These are phyloP conservation scores for Phaseolus coccineus DNA, from an alignment of 331 rosid genomes.

Conservation along the genomic window DNA sequence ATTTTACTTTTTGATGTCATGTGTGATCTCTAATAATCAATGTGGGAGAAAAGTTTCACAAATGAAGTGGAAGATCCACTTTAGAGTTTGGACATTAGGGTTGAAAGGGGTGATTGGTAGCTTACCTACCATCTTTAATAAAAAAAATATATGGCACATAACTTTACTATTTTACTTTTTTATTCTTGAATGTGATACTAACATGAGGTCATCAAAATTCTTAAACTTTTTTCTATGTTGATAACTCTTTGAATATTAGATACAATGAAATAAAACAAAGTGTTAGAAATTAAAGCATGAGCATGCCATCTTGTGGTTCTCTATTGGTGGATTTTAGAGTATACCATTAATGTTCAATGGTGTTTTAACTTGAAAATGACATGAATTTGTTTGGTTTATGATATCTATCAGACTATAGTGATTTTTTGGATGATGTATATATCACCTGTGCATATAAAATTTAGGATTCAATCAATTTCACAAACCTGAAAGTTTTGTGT, in stretches of 20 bases:
- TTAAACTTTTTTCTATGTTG: neutral
- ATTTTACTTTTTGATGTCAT: too few relatives aligned
- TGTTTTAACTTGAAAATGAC: neutral
- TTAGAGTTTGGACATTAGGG: neutral
- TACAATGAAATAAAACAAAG: neutral
- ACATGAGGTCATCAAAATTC: neutral
- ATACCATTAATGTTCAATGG: neutral
- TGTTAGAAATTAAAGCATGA: constrained; percentile 8
- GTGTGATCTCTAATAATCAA: too few relatives aligned
- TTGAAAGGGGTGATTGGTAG: constrained; percentile 15
- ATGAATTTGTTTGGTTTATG: constrained; percentile 2
- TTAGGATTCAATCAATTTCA: neutral
- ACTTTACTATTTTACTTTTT: neutral
- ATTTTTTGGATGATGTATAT: neutral
- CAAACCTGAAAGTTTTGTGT: neutral
- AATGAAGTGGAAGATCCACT: neutral
- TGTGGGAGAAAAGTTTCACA: neutral
- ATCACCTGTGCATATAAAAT: neutral
- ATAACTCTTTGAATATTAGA: constrained; percentile 16
- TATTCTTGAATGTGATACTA: neutral
- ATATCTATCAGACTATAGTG: neutral
- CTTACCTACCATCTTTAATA: constrained; percentile 33
- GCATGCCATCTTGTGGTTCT: neutral
- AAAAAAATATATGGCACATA: neutral
- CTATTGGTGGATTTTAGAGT: neutral